Base-by-base conservation (phyloP, 139 green algal genomes). In the Coelastrella sp. region DNA sequence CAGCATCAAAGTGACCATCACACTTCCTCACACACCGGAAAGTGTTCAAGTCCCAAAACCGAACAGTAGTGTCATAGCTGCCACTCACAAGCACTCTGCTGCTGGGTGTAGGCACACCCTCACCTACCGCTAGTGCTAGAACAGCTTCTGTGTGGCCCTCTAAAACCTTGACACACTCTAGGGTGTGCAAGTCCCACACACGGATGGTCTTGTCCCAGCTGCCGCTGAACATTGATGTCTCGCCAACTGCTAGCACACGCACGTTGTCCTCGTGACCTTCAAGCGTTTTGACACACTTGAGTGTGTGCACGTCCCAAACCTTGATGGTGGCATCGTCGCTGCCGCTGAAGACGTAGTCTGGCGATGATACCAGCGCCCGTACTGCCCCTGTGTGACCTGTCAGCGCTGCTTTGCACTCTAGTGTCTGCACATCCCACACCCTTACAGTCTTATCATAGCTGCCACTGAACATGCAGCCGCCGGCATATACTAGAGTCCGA, bases 161-260 rank as follows among this genome's bases (percentile, higher is more conserved):
- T 80, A 99, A 94, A 54, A 96, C 94, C 87, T 95, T 95, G 8
- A 98, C 90, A 85, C 95, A 97, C 66, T 97, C 92, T 32, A 97
- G 92, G 4, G 94, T 97, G 59, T 92, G 85, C 19, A 97, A 80
- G 91, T 97, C 94, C 97, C 97, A 99, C 73, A 98, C 82, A 60
- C 97, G 93, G 74, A 99, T 97, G 74, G 96, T 99, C 93, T 98
- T 98, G 92, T 99, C 97, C 97, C 97, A 99, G 7, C 95, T 98
- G 20, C 97, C 97, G 47, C 89, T 96, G 94, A 97, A 99, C 74
- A 99, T 94, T 92, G 95, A 89, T 8, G 89, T 84, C 17, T 95
- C 92, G 14, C 95, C 95, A 4, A 97, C 95, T 3, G 95, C 95
- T 85, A 99, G 94, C 91, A 99, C 97, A 0, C 97, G 94, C 81